phyloP scores from a whole-genome alignment of 106 monocot species.

The Iris macrosiphon region DNA sequence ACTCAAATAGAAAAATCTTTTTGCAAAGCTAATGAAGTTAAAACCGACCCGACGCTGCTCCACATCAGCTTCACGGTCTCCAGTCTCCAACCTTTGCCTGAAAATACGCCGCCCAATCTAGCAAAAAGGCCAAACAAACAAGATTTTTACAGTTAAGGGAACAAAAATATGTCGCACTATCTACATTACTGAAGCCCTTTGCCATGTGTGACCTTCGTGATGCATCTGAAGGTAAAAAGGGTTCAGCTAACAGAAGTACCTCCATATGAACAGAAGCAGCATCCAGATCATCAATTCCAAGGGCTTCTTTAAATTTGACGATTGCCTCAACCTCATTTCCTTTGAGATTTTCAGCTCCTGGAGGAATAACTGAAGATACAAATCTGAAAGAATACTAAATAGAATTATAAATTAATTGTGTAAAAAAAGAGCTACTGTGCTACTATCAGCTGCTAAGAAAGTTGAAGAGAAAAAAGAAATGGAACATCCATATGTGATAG shows the following conservation, averaged over 20 bases:
- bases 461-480: too few relatives aligned
- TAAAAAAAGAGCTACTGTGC: too few relatives aligned
- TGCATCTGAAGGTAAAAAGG: too few relatives aligned
- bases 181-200: too few relatives aligned
- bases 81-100: constrained; percentile 84
- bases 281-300: constrained; percentile 95
- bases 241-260: constrained; percentile 21
- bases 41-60: constrained; percentile 69
- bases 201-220: too few relatives aligned
- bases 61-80: constrained; percentile 75
- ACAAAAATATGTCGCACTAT: too few relatives aligned
- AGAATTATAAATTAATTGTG: background rate
- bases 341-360: constrained; percentile 74
- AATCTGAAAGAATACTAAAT: constrained; percentile 39
- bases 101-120: constrained; percentile 93
- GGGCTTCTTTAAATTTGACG: constrained; percentile 76
- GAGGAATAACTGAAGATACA: constrained; percentile 69
- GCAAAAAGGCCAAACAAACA: too few relatives aligned
- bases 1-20: too few relatives aligned
- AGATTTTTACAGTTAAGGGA: too few relatives aligned
- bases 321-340: constrained; percentile 87
- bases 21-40: background rate
- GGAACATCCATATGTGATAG: background rate
- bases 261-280: constrained; percentile 96
- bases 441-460: too few relatives aligned